These are phyloP conservation scores for Acmispon strigosus DNA, from an alignment of 306 rosid genomes.

Conservation along the genomic window DNA sequence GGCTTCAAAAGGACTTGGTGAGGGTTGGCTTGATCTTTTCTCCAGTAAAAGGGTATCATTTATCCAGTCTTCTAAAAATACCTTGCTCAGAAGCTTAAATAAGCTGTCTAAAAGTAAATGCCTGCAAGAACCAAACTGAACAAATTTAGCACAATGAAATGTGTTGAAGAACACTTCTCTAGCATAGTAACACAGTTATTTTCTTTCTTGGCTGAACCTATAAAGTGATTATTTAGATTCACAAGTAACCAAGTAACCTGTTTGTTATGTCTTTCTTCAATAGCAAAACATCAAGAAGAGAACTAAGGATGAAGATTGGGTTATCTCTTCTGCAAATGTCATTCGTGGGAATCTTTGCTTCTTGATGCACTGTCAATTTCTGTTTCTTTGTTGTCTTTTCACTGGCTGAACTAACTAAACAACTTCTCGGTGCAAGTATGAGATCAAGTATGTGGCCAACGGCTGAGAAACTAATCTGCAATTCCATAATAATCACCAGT, in stretches of 20 bases:
- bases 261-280: conserved; percentile 62
- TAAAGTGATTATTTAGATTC: neutral
- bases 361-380: conserved; percentile 35
- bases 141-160: conserved; percentile 18
- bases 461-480: conserved; percentile 56
- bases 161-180: neutral
- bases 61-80: conserved; percentile 53
- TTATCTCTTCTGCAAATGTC: conserved; percentile 36
- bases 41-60: conserved; percentile 24
- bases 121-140: conserved; percentile 42
- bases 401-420: conserved; percentile 16
- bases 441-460: conserved; percentile 47
- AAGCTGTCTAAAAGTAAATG: conserved; percentile 59
- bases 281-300: conserved; percentile 78
- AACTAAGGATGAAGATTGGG: conserved; percentile 45
- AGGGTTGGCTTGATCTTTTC: conserved; percentile 21
- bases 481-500: conserved; percentile 20
- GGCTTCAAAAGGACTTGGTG: conserved; percentile 30
- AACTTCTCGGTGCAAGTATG: conserved; percentile 31
- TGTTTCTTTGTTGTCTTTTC: conserved; percentile 57
- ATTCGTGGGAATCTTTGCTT: conserved; percentile 24
- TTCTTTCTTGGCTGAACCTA: neutral
- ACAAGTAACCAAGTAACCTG: conserved; percentile 43
- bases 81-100: conserved; percentile 51
- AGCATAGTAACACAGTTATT: neutral